Conservation (phyloP, 352 stramenopile genomes). For the Halophytophthora batemanensis region DNA sequence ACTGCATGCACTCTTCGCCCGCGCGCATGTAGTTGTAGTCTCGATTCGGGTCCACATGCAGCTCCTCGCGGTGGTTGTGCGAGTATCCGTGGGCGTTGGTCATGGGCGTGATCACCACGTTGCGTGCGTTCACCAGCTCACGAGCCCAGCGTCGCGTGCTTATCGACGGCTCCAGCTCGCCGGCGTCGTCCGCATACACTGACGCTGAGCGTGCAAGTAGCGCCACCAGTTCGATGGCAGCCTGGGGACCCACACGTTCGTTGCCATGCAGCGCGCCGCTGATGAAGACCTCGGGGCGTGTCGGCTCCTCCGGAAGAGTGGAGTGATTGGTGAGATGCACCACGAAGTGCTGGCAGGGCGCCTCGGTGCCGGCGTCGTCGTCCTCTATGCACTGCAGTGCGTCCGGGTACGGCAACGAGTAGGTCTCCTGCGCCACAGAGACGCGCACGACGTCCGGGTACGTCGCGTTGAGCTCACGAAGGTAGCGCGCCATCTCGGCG, state of each 20-base stretch:
- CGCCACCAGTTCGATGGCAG: constrained; percentile 89
- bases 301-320: constrained; percentile 55
- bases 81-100: constrained; percentile 95
- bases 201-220: constrained; percentile 72
- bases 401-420: constrained; percentile 65
- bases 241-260: constrained; percentile 91
- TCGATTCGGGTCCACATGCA: constrained; percentile 94
- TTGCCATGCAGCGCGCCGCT: constrained; percentile 96
- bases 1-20: constrained; percentile 90
- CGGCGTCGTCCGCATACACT: constrained; percentile 26
- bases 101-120: constrained; percentile 85
- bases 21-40: constrained; percentile 97
- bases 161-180: constrained; percentile 15
- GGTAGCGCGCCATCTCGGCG: constrained; percentile 53
- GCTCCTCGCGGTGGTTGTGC: constrained; percentile 79
- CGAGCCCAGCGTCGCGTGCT: constrained; percentile 68
- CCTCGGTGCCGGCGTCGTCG: constrained; percentile 26
- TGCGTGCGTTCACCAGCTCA: constrained; percentile 86
- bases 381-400: constrained; percentile 62
- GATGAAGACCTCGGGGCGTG: constrained; percentile 94
- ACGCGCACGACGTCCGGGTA: constrained; percentile 81
- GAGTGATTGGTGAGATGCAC: constrained; percentile 89
- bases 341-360: constrained; percentile 80
- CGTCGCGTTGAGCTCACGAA: constrained; percentile 66
- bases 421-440: constrained; percentile 81